phyloP scores from a whole-genome alignment of 208 protist species.

The Tritrichomonas musculus region DNA sequence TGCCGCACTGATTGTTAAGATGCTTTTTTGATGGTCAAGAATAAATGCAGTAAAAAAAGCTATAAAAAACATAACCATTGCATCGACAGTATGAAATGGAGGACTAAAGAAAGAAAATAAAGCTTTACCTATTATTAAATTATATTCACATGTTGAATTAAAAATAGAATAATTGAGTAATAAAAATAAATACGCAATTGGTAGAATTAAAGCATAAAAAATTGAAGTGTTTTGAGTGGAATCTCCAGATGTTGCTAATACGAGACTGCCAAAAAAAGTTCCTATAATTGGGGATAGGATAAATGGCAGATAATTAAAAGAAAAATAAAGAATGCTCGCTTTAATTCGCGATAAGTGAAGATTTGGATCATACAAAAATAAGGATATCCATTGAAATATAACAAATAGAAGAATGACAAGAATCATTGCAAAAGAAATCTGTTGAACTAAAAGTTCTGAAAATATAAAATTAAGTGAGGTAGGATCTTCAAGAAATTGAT shows the following conservation, averaged over 20 bases:
- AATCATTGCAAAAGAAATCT: background rate
- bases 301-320: background rate
- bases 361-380: background rate
- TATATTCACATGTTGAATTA: background rate
- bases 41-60: no score
- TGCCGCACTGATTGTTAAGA: no score
- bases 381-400: background rate
- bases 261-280: background rate
- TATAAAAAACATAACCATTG: no score
- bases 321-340: background rate
- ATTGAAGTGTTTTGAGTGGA: background rate
- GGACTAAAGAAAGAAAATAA: background rate
- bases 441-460: background rate
- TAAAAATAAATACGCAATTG: no score
- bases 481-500: background rate
- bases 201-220: no score
- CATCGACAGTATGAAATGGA: background rate
- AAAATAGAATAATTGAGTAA: no score
- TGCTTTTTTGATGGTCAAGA: no score
- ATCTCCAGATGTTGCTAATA: background rate
- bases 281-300: background rate
- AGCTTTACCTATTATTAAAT: background rate
- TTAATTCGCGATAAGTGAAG: background rate
- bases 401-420: background rate
- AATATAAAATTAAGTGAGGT: background rate